Percentiles rank a stretch among this genome's conserved stretches.
Conservation (phyloP, 2,329 filamentous ascomycete genomes). For the Magnaporthiopsis incrustans region DNA sequence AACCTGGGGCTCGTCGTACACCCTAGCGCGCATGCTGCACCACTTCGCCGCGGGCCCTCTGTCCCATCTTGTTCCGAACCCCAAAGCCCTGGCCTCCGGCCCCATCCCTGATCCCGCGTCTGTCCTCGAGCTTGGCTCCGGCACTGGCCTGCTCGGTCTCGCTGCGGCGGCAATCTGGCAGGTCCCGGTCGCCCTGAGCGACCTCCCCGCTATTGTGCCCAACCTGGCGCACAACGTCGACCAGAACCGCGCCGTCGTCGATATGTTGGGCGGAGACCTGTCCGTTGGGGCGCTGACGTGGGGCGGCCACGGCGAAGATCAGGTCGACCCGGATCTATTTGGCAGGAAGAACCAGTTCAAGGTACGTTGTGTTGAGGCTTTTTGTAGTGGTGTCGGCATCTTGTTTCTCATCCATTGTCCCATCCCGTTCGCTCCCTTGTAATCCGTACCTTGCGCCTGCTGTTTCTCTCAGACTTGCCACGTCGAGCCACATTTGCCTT, state of each 20-base stretch:
- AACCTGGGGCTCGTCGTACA: slow-evolving; percentile 88
- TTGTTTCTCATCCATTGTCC: neutral
- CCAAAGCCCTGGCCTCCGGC: slow-evolving; percentile 8
- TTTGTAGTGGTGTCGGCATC: neutral
- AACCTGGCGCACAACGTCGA: slow-evolving; percentile 71
- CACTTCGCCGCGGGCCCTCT: slow-evolving; percentile 35
- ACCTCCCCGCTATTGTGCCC: slow-evolving; percentile 72
- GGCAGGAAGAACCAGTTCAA: slow-evolving; percentile 41
- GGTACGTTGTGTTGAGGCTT: slow-evolving; percentile 21
- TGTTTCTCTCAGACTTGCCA: neutral
- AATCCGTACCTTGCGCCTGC: neutral
- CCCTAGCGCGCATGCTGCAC: slow-evolving; percentile 67
- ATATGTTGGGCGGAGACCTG: slow-evolving; percentile 45
- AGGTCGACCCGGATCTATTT: slow-evolving; percentile 37
- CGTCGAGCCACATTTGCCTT: neutral
- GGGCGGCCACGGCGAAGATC: slow-evolving; percentile 42
- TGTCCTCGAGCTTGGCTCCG: slow-evolving; percentile 75
- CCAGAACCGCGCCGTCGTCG: slow-evolving; percentile 43
- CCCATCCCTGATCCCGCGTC: slow-evolving; percentile 13
- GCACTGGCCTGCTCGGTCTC: slow-evolving; percentile 84
- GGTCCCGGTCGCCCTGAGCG: slow-evolving; percentile 64
- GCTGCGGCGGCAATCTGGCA: slow-evolving; percentile 69
- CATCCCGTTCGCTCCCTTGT: neutral
- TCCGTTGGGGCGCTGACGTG: slow-evolving; percentile 67
- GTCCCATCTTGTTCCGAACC: slow-evolving; percentile 31